Base-by-base conservation (phyloP, 106 monocot species). In the Agapanthus africanus region DNA sequence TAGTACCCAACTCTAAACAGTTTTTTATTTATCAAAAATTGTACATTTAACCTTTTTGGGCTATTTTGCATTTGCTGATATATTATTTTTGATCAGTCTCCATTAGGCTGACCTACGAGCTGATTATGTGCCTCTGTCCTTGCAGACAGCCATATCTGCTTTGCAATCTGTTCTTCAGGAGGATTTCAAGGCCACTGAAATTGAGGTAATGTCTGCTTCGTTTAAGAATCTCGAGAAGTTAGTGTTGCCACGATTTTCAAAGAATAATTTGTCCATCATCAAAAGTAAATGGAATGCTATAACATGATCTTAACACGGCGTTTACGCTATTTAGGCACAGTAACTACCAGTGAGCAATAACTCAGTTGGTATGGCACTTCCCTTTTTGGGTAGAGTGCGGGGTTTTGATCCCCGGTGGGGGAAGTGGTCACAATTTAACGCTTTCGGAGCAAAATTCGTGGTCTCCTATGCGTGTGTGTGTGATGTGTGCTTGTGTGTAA, bases 151-250 rank as follows among this genome's bases (percentile, higher is more conserved):
- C 32, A 99, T 99, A 83, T 99, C 97, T 65, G 97, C 97, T 15
- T 54, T 99, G 65, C 97, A 99, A 78, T 99, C 97, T 26, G 97
- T 99, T 36, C 77, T 99, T 26, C 97, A 99, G 73, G 97, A 99
- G 44, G 97, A 99, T 68, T 99, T 99, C 75, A 99, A 99, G 65
- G 92, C 92, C 38, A 99, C 97, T 37, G 97, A 99, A 71, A 99
- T 99, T 41, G 97, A 99, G 92, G 97, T 92, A 91, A 27, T 66
- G 30, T 13, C 22, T 1, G 25, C 16, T 33, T 34, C 13, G 16
- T 50, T 50, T 21, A 8, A 44, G 11, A 44, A 44, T n/a, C 19
- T 7, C 4, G n/a, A 3, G 56, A 57, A 27, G 2, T n/a, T n/a
- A n/a, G 4, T 13, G 4, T 31, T n/a, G 11, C 13, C 4, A 57